These are phyloP conservation scores for Colletotrichum cereale DNA, from an alignment of 2,329 filamentous ascomycete species.

Conservation along the genomic window DNA sequence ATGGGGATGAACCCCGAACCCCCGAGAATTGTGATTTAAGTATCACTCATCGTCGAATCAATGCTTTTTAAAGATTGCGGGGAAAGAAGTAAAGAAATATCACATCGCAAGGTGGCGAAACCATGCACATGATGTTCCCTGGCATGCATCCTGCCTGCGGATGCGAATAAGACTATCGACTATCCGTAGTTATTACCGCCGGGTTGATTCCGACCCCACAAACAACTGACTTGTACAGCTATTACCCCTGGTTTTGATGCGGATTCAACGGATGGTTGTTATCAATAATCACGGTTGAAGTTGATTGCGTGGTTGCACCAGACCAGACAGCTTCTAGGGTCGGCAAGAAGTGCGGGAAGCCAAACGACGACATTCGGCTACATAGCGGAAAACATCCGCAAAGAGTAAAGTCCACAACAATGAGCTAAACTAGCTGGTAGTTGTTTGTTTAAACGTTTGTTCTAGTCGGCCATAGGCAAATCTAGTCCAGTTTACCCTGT, in stretches of 20 bases:
- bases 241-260: neutral
- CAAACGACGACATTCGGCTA: neutral
- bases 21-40: constrained; percentile 12
- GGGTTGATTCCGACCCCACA: neutral
- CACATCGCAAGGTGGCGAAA: neutral
- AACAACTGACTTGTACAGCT: neutral
- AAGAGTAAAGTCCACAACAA: too few species aligned
- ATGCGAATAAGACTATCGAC: neutral
- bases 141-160: neutral
- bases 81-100: neutral
- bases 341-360: neutral
- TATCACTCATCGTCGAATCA: constrained; percentile 14
- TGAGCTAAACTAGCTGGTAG: too few species aligned
- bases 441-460: too few species aligned
- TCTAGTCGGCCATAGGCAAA: too few species aligned
- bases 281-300: neutral
- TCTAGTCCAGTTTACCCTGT: too few species aligned
- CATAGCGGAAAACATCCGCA: neutral
- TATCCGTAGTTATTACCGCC: too few species aligned
- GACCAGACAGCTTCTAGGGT: neutral
- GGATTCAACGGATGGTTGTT: neutral
- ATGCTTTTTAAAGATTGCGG: constrained; percentile 16
- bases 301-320: neutral
- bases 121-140: neutral
- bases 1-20: constrained; percentile 23